Evolutionary conservation across 108 stramenopile species (phyloP).

Genomic region (Cylindrotheca fusiformis): DNA sequence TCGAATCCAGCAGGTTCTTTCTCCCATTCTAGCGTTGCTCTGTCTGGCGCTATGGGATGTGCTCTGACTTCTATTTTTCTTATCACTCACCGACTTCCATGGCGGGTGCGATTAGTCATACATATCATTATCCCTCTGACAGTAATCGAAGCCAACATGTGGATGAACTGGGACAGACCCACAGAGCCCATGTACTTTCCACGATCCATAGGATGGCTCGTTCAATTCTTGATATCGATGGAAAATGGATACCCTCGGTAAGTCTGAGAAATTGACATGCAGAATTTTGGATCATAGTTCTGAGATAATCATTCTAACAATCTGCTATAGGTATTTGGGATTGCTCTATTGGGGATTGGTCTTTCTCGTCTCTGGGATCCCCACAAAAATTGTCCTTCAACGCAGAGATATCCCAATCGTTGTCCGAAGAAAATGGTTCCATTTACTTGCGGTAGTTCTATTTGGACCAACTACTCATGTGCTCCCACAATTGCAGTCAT

Average conservation of each 20-base stretch:
- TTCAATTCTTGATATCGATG: constrained; percentile 14
- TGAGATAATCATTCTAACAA: too few relatives aligned
- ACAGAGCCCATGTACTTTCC: neutral
- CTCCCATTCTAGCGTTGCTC: neutral
- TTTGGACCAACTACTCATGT: constrained; percentile 58
- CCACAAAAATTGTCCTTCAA: constrained; percentile 6
- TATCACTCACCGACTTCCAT: neutral
- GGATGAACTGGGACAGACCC: neutral
- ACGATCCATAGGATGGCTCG: constrained; percentile 20
- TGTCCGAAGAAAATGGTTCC: constrained; percentile 80
- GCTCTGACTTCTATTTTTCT: neutral
- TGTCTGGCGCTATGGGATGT: constrained; percentile 3
- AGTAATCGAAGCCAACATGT: neutral
- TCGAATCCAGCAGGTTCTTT: neutral
- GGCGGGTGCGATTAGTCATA: neutral
- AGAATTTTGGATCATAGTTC: too few relatives aligned
- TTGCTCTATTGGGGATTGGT: constrained; percentile 23
- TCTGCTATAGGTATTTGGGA: constrained; percentile 18
- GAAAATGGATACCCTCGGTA: constrained; percentile 3
- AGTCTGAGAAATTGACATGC: too few relatives aligned
- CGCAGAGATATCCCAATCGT: constrained; percentile 28
- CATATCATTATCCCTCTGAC: constrained; percentile 1
- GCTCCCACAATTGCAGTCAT: constrained; percentile 63
- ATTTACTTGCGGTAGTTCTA: constrained; percentile 64
- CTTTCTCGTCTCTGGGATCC: constrained; percentile 4